Conservation (phyloP, 2,329 filamentous ascomycete species). For the Penicillium sp. region DNA sequence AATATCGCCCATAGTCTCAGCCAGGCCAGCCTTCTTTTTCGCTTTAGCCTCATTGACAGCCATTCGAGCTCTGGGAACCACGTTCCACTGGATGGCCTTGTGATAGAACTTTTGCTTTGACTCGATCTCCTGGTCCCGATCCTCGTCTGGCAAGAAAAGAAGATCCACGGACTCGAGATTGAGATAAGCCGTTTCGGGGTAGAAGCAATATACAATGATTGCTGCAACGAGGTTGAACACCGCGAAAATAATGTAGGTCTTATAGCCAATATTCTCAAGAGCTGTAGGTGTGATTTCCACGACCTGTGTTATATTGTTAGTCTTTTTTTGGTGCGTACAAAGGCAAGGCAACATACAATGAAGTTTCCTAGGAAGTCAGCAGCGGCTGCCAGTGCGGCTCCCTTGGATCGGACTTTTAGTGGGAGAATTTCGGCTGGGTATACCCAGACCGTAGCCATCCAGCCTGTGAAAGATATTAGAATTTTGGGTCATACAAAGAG, state of each 20-base stretch:
- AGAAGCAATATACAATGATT: constrained; percentile 33
- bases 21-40: constrained; percentile 4
- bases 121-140: constrained; percentile 9
- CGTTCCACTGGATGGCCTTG: constrained; percentile 10
- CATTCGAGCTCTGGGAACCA: constrained; percentile 11
- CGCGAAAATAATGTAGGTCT: constrained; percentile 67
- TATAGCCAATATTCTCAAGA: constrained; percentile 58
- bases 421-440: constrained; percentile 25
- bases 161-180: constrained; percentile 44
- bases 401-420: constrained; percentile 27
- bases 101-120: constrained; percentile 11
- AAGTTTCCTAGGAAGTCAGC: constrained; percentile 33
- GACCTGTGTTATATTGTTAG: constrained; percentile 26
- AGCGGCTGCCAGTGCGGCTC: constrained; percentile 32
- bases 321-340: background rate
- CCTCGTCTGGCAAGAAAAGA: constrained; percentile 28
- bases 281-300: constrained; percentile 64
- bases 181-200: constrained; percentile 39
- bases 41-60: constrained; percentile 15
- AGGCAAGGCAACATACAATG: constrained; percentile 11
- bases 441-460: constrained; percentile 24
- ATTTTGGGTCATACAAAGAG: background rate
- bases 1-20: constrained; percentile 3
- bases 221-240: constrained; percentile 54
- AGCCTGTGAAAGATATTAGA: constrained; percentile 7